phyloP scores from a whole-genome alignment of 2,329 filamentous ascomycete genomes.

The Sporothrix dimorphospora region DNA sequence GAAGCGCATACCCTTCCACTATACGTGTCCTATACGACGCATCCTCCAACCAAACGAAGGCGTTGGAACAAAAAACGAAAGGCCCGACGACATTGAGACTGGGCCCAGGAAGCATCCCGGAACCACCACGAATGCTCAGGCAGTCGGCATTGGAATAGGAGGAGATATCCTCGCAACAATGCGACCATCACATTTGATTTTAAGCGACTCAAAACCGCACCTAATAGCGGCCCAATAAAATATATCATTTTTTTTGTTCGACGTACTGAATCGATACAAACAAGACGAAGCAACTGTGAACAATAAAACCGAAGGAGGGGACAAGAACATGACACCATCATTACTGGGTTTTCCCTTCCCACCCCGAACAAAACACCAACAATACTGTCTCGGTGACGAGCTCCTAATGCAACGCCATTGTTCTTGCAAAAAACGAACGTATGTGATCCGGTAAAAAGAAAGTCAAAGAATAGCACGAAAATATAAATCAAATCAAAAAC shows the following conservation, averaged over 20 bases:
- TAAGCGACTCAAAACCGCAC: background rate
- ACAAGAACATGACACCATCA: background rate
- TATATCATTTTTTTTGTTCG: background rate
- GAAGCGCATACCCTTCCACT: background rate
- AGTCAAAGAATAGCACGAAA: background rate
- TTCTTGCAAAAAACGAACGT: background rate
- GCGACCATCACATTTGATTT: background rate
- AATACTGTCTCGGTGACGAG: constrained; percentile 26
- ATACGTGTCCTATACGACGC: background rate
- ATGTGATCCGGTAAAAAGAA: background rate
- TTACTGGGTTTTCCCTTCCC: background rate
- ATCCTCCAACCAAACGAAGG: background rate
- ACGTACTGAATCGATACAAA: background rate
- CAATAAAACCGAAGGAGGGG: background rate
- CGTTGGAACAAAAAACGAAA: too few relatives aligned
- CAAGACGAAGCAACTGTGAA: background rate
- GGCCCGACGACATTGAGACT: background rate
- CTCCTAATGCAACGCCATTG: constrained; percentile 16
- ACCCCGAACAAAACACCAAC: background rate
- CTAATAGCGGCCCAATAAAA: constrained; percentile 8
- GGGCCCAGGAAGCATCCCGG: background rate
- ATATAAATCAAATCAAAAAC: background rate
- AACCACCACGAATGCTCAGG: background rate
- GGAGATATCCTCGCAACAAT: background rate
- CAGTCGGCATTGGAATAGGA: background rate